Percentiles rank a stretch among this genome's conserved stretches.
Conservation (phyloP, 2,329 filamentous ascomycete species). For the Helotiales sp. region DNA sequence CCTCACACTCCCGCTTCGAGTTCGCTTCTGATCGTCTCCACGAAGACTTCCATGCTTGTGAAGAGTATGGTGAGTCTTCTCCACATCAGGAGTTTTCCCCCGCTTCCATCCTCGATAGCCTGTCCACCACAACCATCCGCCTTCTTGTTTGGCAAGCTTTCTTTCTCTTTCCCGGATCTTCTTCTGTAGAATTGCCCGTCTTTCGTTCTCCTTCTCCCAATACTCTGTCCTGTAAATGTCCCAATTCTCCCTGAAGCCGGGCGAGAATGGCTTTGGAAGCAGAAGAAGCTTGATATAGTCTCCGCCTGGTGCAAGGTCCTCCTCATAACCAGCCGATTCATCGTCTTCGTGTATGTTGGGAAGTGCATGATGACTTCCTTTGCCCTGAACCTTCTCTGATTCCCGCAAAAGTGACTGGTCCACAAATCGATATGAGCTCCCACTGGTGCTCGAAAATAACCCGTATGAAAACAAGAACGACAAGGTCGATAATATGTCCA, state of each 20-base stretch:
- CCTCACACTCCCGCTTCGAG: conserved; percentile 39
- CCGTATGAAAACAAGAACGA: conserved; percentile 81
- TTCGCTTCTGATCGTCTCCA: conserved; percentile 40
- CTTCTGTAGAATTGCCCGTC: conserved; percentile 72
- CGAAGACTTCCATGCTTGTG: conserved; percentile 34
- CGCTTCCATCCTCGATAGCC: conserved; percentile 65
- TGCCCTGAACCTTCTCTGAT: conserved; percentile 62
- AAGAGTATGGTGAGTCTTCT: conserved; percentile 39
- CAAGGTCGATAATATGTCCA: conserved; percentile 73
- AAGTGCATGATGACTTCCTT: conserved; percentile 47
- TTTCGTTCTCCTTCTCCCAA: conserved; percentile 96
- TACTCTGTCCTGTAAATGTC: conserved; percentile 92
- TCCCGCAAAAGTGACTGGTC: conserved; percentile 66
- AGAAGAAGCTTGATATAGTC: conserved; percentile 91
- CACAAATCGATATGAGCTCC: conserved; percentile 76
- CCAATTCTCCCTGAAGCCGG: conserved; percentile 96
- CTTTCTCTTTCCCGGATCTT: conserved; percentile 73
- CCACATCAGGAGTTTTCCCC: conserved; percentile 38
- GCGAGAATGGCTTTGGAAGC: conserved; percentile 91
- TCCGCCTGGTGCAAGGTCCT: conserved; percentile 87
- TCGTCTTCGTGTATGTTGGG: conserved; percentile 57
- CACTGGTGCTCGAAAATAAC: conserved; percentile 68
- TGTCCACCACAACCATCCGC: conserved; percentile 85
- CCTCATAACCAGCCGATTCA: conserved; percentile 74
- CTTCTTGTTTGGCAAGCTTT: conserved; percentile 69